phyloP scores from a whole-genome alignment of 1,284 basidiomycete species.

The Kwoniella shivajii region DNA sequence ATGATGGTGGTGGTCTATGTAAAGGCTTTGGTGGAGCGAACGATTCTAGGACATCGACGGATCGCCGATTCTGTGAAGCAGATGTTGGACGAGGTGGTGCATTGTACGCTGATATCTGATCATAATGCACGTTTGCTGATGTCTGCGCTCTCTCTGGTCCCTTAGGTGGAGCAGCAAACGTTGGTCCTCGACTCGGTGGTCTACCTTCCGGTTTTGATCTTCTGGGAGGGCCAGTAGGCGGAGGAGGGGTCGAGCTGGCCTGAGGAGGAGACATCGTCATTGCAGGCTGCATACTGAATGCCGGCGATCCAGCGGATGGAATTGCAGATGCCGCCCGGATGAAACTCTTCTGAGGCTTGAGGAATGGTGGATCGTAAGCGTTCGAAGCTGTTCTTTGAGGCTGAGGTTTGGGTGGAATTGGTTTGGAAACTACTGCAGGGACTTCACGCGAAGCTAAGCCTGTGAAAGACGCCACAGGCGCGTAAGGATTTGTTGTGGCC shows the following conservation, averaged over 20 bases:
- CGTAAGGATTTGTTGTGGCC: conserved; percentile 1
- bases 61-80: background rate
- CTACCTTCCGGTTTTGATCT: conserved; percentile 19
- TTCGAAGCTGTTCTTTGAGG: conserved; percentile 43
- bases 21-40: conserved; percentile 4
- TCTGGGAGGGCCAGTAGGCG: conserved; percentile 35
- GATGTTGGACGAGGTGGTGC: conserved; percentile 11
- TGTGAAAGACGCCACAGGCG: conserved; percentile 6
- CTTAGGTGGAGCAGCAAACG: conserved; percentile 17
- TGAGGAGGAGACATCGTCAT: conserved; percentile 19
- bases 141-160: background rate
- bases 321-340: conserved; percentile 28
- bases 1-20: conserved; percentile 1
- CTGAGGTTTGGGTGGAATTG: conserved; percentile 25
- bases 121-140: background rate
- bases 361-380: conserved; percentile 51
- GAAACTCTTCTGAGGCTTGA: conserved; percentile 42
- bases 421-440: conserved; percentile 18
- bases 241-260: conserved; percentile 6
- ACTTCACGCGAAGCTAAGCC: background rate
- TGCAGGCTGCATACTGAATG: conserved; percentile 16
- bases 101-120: background rate
- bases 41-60: background rate
- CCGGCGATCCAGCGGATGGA: conserved; percentile 7
- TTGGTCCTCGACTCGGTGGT: conserved; percentile 15